A percentile compares a stretch with the other conserved stretches of the same genome.
phyloP scores from a whole-genome alignment of 441 rosid genomes.

The Populus hybrid region DNA sequence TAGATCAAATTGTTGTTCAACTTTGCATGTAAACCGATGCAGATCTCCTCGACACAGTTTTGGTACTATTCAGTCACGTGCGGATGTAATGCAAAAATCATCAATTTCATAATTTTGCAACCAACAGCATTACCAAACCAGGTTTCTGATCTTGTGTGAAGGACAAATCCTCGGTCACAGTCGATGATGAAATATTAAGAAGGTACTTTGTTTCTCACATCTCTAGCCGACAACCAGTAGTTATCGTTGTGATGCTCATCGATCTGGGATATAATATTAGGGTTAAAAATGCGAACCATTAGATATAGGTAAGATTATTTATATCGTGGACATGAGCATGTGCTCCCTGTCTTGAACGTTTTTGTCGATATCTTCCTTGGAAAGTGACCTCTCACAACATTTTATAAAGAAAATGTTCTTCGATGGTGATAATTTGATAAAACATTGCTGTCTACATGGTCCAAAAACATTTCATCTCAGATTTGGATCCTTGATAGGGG shows the following conservation, averaged over 20 bases:
- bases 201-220: no score
- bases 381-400: constrained; percentile 3
- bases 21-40: background rate
- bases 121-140: background rate
- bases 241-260: no score
- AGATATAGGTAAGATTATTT: background rate
- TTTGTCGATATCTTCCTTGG: background rate
- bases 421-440: background rate
- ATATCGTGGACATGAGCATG: background rate
- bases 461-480: no score
- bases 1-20: background rate
- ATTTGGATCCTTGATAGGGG: no score
- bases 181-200: no score
- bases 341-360: background rate
- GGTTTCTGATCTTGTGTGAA: background rate
- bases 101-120: no score
- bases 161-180: background rate
- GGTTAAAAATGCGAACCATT: no score
- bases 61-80: background rate
- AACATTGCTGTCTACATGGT: no score
- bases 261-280: background rate
- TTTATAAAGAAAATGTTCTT: background rate
- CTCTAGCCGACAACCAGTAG: background rate
- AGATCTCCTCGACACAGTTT: background rate
- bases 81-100: no score